Percentiles rank a stretch among this genome's conserved stretches.
phyloP scores from a whole-genome alignment of 208 protist species.

The Crithidia acanthocephali region DNA sequence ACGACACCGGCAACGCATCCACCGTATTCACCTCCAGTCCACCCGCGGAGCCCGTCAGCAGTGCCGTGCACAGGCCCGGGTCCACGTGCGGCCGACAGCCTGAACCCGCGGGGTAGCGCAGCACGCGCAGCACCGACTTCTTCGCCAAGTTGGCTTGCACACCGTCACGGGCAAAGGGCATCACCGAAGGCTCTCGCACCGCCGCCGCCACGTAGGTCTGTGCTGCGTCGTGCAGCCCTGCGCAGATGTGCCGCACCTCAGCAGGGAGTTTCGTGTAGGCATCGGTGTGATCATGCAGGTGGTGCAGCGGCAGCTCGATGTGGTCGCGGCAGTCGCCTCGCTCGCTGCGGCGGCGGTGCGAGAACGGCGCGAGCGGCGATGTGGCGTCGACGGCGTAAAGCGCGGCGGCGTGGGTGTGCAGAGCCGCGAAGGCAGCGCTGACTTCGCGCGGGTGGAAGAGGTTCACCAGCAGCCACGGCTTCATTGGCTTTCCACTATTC shows the following conservation, averaged over 20 bases:
- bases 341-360: slow-evolving; percentile 14
- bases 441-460: slow-evolving; percentile 45
- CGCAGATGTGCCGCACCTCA: slow-evolving; percentile 39
- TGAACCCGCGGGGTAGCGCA: slow-evolving; percentile 53
- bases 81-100: slow-evolving; percentile 80
- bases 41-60: slow-evolving; percentile 51
- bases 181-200: slow-evolving; percentile 25
- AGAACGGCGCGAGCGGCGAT: slow-evolving; percentile 17
- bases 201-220: slow-evolving; percentile 33
- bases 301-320: slow-evolving; percentile 37
- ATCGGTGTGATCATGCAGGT: slow-evolving; percentile 11
- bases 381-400: neutral
- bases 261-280: slow-evolving; percentile 33
- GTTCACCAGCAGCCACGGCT: slow-evolving; percentile 20
- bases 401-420: slow-evolving; percentile 18
- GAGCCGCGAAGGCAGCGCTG: slow-evolving; percentile 42
- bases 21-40: slow-evolving; percentile 60
- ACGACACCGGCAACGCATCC: slow-evolving; percentile 7
- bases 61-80: slow-evolving; percentile 75
- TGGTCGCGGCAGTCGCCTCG: slow-evolving; percentile 26
- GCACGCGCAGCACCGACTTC: slow-evolving; percentile 70
- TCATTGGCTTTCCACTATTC: slow-evolving; percentile 7
- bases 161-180: slow-evolving; percentile 19
- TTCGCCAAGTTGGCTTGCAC: slow-evolving; percentile 34
- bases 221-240: slow-evolving; percentile 40